Evolutionary conservation across 192 early-diverging fungal genomes (phyloP).

Genomic region (Coemansia sp.): DNA sequence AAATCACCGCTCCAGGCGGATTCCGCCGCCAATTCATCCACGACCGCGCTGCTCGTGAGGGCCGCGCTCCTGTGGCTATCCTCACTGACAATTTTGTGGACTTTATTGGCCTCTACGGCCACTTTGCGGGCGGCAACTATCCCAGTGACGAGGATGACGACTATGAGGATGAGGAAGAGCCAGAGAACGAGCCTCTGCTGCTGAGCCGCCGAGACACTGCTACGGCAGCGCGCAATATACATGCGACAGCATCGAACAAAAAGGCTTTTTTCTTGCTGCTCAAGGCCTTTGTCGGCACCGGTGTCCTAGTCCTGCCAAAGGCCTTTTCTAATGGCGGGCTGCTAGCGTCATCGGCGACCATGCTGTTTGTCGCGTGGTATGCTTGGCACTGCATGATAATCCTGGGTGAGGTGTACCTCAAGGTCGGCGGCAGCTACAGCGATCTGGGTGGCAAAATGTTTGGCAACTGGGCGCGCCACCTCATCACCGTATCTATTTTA

Average conservation of each 20-base stretch:
- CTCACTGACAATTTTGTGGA: slow-evolving; percentile 89
- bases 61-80: slow-evolving; percentile 59
- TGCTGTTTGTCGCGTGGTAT: slow-evolving; percentile 59
- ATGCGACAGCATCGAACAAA: slow-evolving; percentile 58
- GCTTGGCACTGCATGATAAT: slow-evolving; percentile 64
- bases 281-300: slow-evolving; percentile 84
- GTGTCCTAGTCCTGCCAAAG: slow-evolving; percentile 67
- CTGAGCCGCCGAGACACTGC: not conserved
- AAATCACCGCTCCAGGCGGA: slow-evolving; percentile 72
- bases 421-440: slow-evolving; percentile 63
- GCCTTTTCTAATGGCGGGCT: slow-evolving; percentile 77
- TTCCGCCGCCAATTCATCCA: slow-evolving; percentile 86
- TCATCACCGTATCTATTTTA: slow-evolving; percentile 64
- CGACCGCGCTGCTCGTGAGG: slow-evolving; percentile 64
- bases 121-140: slow-evolving; percentile 89
- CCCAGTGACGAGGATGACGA: slow-evolving; percentile 75
- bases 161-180: slow-evolving; percentile 17
- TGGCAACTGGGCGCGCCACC: slow-evolving; percentile 56
- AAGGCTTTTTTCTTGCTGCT: slow-evolving; percentile 76
- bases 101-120: slow-evolving; percentile 88
- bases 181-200: slow-evolving; percentile 9
- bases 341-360: slow-evolving; percentile 53
- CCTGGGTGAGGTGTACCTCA: slow-evolving; percentile 59
- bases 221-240: slow-evolving; percentile 11
- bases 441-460: slow-evolving; percentile 61